These are phyloP conservation scores for Dichotomopilus funicola DNA, from an alignment of 2,329 filamentous ascomycete genomes.

Conservation along the genomic window DNA sequence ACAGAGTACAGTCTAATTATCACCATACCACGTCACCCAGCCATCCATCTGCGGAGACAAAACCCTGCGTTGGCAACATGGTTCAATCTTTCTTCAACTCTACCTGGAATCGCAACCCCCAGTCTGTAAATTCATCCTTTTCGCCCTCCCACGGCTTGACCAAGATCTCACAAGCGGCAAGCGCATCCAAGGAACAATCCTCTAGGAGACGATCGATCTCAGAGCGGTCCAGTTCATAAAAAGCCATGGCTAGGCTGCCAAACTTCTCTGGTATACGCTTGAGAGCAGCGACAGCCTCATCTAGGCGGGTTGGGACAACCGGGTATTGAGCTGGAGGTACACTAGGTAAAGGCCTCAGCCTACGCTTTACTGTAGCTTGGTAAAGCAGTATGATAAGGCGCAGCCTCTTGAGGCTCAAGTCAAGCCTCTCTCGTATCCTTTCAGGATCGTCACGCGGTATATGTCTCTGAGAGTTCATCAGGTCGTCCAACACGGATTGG, in stretches of 20 bases:
- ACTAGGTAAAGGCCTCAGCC: conserved; percentile 51
- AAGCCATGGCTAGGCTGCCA: conserved; percentile 62
- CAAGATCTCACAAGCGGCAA: conserved; percentile 49
- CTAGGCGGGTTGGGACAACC: conserved; percentile 39
- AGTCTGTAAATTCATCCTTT: conserved; percentile 70
- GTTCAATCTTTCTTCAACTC: conserved; percentile 42
- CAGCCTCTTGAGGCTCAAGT: conserved; percentile 56
- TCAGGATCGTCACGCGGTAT: conserved; percentile 61
- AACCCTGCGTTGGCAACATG: not conserved
- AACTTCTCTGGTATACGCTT: conserved; percentile 58
- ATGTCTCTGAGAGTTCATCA: conserved; percentile 56
- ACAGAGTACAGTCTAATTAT: no score
- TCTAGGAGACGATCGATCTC: conserved; percentile 54
- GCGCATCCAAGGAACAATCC: conserved; percentile 54
- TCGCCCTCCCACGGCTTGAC: conserved; percentile 55
- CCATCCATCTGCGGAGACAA: no score
- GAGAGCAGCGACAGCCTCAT: conserved; percentile 51
- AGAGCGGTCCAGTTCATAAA: conserved; percentile 61
- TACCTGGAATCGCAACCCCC: conserved; percentile 56
- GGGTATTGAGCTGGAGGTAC: conserved; percentile 19
- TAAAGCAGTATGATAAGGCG: conserved; percentile 64
- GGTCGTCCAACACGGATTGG: conserved; percentile 58
- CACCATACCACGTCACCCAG: no score
- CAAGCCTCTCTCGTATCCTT: conserved; percentile 58
- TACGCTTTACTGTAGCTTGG: conserved; percentile 61